A percentile compares a stretch with the other conserved stretches of the same genome.
Evolutionary conservation across 768 basidiomycete species (phyloP).

Genomic region (Xanthoconium stramineum): DNA sequence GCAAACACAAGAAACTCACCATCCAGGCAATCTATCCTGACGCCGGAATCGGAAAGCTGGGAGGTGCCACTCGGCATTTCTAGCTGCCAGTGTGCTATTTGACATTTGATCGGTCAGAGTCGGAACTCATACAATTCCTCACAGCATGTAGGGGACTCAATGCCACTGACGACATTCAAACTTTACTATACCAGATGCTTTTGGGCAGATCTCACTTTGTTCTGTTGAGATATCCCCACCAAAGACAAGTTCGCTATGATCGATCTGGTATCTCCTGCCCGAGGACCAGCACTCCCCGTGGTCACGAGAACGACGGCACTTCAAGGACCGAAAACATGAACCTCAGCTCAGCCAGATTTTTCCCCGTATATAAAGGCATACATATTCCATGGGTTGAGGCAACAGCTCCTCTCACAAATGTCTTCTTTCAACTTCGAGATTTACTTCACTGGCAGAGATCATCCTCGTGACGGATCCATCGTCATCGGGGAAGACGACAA

Average conservation of each 20-base stretch:
- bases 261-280: conserved; percentile 46
- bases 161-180: not conserved
- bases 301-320: conserved; percentile 44
- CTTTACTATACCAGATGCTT: conserved; percentile 14
- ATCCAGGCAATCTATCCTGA: not conserved
- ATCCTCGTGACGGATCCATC: conserved; percentile 61
- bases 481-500: conserved; percentile 63
- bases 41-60: conserved; percentile 10
- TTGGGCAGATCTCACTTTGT: conserved; percentile 15
- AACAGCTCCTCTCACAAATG: conserved; percentile 22
- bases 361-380: conserved; percentile 30
- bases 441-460: conserved; percentile 67
- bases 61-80: conserved; percentile 31
- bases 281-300: conserved; percentile 44
- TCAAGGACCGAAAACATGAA: conserved; percentile 26
- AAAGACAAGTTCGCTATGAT: conserved; percentile 49
- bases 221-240: conserved; percentile 16
- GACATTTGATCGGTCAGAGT: conserved; percentile 17
- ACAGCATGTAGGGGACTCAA: conserved; percentile 12
- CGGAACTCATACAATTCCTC: not conserved
- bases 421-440: conserved; percentile 46
- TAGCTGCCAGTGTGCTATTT: conserved; percentile 20
- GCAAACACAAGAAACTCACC: conserved; percentile 1
- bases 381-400: not conserved
- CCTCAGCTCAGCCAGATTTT: conserved; percentile 12